Conservation (phyloP, 345 rosid species). For the Rhodomyrtus tomentosa region DNA sequence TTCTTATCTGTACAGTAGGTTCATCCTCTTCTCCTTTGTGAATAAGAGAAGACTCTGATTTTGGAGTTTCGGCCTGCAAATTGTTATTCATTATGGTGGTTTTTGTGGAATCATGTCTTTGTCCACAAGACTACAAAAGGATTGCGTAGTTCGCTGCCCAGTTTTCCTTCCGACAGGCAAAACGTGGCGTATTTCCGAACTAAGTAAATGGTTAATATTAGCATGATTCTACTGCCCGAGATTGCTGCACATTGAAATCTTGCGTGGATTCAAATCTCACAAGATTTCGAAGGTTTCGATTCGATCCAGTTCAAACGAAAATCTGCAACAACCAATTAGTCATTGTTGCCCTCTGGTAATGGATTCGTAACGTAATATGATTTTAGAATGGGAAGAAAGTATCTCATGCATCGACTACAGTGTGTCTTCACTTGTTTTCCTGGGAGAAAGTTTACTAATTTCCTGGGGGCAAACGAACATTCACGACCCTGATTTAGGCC, state of each 20-base stretch:
- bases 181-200: background rate
- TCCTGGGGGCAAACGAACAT: background rate
- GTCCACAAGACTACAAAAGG: background rate
- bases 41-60: background rate
- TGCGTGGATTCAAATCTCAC: background rate
- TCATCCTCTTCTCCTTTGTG: background rate
- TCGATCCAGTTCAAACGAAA: background rate
- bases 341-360: background rate
- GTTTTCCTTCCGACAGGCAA: background rate
- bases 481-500: background rate
- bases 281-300: background rate
- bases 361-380: background rate
- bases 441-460: background rate
- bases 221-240: background rate
- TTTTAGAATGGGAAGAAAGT: background rate
- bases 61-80: background rate
- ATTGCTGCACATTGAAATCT: background rate
- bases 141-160: background rate
- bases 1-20: background rate
- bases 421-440: background rate
- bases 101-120: background rate
- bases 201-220: background rate
- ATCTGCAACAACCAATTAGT: background rate
- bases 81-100: background rate
- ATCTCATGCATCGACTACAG: background rate